phyloP scores from a whole-genome alignment of 2,329 filamentous ascomycete species.

The Fusarium phyllophilum region DNA sequence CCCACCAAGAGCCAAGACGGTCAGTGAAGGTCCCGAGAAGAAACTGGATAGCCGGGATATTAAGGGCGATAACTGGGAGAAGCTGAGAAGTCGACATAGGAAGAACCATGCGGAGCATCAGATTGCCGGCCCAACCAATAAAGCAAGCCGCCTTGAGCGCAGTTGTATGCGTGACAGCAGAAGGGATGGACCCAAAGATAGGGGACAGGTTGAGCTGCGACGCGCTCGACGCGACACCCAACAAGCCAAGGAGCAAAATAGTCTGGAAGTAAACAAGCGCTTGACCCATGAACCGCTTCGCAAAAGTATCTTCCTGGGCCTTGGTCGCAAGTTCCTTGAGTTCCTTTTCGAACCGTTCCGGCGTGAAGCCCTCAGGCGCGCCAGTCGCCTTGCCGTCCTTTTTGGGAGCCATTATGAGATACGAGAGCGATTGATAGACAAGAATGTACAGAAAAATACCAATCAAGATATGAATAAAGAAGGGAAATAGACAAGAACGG shows the following conservation, averaged over 20 bases:
- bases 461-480: background rate
- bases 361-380: conserved; percentile 53
- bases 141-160: conserved; percentile 74
- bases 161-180: conserved; percentile 75
- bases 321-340: conserved; percentile 62
- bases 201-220: conserved; percentile 84
- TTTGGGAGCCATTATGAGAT: conserved; percentile 37
- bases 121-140: conserved; percentile 76
- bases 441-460: conserved; percentile 9
- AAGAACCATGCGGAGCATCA: conserved; percentile 60
- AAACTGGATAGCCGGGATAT: conserved; percentile 78
- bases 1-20: conserved; percentile 72
- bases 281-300: conserved; percentile 51
- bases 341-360: conserved; percentile 65
- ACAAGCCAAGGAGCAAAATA: conserved; percentile 45
- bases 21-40: conserved; percentile 75
- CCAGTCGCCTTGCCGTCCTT: conserved; percentile 37
- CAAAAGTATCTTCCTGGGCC: conserved; percentile 47
- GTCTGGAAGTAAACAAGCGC: conserved; percentile 51
- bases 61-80: conserved; percentile 79
- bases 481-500: conserved; percentile 1
- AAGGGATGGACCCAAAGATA: conserved; percentile 86
- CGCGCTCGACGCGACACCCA: conserved; percentile 72
- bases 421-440: background rate
- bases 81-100: conserved; percentile 61